Evolutionary conservation across 352 stramenopile genomes (phyloP), one percentile per base, ranked within the genome.

Genomic region (Pythium guiyangense): DNA sequence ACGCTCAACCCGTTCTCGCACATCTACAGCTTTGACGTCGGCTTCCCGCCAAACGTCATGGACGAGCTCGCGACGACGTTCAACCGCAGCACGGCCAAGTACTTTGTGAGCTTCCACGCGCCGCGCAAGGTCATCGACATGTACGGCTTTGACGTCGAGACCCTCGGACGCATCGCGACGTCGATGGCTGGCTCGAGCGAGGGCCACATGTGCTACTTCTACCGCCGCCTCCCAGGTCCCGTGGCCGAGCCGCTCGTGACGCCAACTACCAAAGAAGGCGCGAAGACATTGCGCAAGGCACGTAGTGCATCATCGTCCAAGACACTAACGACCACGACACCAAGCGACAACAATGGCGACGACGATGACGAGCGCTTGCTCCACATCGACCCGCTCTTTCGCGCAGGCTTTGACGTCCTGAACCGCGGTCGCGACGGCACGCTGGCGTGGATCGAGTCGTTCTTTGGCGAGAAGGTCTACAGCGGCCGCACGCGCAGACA

Each of bases 21-120:
- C 71, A 85, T 99, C 22, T 99, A 99, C 72, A 99, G 97, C 81
- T 99, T 99, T 67, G 96, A 98, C 57, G 96, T 99, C 54, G 97
- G 96, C 15, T 99, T 99, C 65, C 97, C 97, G n/a, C 96, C 96
- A 2, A 67, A 83, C 40, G 88, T 98, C 17, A 98, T 98, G 77
- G 70, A 96, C 57, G 71, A 93, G 53, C 88, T 99, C 52, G 87
- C 94, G 1, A 54, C 77, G 25, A 98, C 97, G 62, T 99, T 98
- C 63, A 98, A 99, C 62, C 70, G 74, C 43, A 93, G 75, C 59
- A 59, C 79, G 26, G 89, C 89, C 4, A 66, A 83, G 45, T 98
- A 97, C 71, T 88, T 98, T n/a, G 92, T 96, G 52, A 98, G 96
- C 69, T 99, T 98, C 64, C 93, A 98, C 66, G 59, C 71, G 4